A percentile compares a stretch with the other conserved stretches of the same genome.
Conservation (phyloP, 345 rosid species). For the Angophora floribunda region DNA sequence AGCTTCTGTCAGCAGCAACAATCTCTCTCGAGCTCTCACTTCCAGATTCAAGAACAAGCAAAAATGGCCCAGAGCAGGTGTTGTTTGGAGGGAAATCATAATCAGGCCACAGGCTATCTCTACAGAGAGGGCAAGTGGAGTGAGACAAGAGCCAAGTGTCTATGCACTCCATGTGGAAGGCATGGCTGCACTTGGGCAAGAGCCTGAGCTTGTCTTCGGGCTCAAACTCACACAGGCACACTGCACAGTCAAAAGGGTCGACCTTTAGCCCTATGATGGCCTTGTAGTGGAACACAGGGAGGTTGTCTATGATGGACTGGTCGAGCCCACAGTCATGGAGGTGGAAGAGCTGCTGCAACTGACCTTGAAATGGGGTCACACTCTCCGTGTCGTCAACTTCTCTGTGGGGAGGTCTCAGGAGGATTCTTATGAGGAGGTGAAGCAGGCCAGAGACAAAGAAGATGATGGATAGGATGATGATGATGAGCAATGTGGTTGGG, state of each 20-base stretch:
- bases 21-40: constrained; percentile 84
- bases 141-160: constrained; percentile 99
- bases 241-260: constrained; percentile 91
- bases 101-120: constrained; percentile 69
- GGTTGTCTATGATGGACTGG: constrained; percentile 91
- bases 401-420: constrained; percentile 51
- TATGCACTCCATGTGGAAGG: constrained; percentile 96
- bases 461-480: constrained; percentile 77
- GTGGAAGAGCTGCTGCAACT: constrained; percentile 88
- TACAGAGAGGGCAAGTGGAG: constrained; percentile 96
- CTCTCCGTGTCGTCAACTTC: constrained; percentile 58
- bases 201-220: constrained; percentile 84
- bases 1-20: constrained; percentile 7
- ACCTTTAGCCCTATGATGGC: constrained; percentile 61
- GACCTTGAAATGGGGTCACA: constrained; percentile 92
- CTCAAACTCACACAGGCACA: constrained; percentile 94
- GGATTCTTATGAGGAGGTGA: constrained; percentile 76
- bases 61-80: constrained; percentile 34
- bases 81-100: constrained; percentile 52
- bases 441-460: constrained; percentile 89
- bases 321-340: constrained; percentile 96
- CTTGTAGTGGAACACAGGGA: constrained; percentile 82
- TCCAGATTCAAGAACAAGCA: constrained; percentile 84
- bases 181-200: constrained; percentile 97
- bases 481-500: constrained; percentile 68